A percentile compares a stretch with the other conserved stretches of the same genome.
phyloP scores from a whole-genome alignment of 2,329 filamentous ascomycete species.

The Verticillium nonalfalfae region DNA sequence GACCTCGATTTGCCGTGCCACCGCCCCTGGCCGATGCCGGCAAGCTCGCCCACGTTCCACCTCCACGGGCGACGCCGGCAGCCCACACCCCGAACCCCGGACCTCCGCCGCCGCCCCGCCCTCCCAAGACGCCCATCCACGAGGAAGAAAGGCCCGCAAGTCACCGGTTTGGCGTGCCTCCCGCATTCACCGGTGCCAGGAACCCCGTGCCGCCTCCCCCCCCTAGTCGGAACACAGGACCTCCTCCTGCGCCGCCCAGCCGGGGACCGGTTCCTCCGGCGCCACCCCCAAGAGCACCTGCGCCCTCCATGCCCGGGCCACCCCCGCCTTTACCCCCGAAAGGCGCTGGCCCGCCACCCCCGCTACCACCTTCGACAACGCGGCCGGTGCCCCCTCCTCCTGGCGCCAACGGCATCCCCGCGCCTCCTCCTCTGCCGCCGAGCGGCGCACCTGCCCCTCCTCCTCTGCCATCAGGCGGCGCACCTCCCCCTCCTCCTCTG shows the following conservation, averaged over 20 bases:
- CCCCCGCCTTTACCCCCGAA: constrained; percentile 43
- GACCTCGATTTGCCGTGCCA: constrained; percentile 41
- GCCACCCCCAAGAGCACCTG: constrained; percentile 20
- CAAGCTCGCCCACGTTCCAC: constrained; percentile 63
- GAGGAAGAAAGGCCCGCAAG: constrained; percentile 48
- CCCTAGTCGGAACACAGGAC: constrained; percentile 63
- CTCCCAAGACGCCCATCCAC: constrained; percentile 65
- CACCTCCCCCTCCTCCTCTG: constrained; percentile 33
- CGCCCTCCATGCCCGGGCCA: constrained; percentile 2
- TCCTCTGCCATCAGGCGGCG: constrained; percentile 25
- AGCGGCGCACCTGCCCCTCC: constrained; percentile 33
- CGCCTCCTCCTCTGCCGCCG: constrained; percentile 26
- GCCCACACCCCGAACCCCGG: constrained; percentile 31
- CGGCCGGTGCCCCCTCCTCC: constrained; percentile 49
- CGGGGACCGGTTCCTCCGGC: constrained; percentile 20
- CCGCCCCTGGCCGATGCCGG: constrained; percentile 87
- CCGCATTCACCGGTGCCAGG: constrained; percentile 63
- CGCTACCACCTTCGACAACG: constrained; percentile 43
- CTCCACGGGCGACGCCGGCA: constrained; percentile 33
- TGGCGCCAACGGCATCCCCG: constrained; percentile 28
- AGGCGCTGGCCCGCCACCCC: constrained; percentile 32
- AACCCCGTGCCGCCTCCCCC: constrained; percentile 66
- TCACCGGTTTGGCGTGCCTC: constrained; percentile 69
- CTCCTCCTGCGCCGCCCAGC: constrained; percentile 60
- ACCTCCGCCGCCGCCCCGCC: constrained; percentile 62